A percentile compares a stretch with the other conserved stretches of the same genome.
Evolutionary conservation across 805 yeast genomes (phyloP).

Genomic region (Saturnispora halmiae): DNA sequence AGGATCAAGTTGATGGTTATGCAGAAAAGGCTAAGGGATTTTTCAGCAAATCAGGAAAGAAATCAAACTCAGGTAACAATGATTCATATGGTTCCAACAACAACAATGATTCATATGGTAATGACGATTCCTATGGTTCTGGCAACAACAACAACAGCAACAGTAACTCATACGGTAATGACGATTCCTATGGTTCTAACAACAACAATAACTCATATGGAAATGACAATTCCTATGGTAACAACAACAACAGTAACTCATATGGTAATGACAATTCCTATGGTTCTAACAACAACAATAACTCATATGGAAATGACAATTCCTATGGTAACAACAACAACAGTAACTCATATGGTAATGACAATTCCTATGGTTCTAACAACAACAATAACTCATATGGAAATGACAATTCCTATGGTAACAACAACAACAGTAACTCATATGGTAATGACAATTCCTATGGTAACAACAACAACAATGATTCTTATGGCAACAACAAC

Average conservation of each 20-base stretch:
- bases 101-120: constrained; percentile 21
- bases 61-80: constrained; percentile 21
- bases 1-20: constrained; percentile 19
- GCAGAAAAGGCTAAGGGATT: constrained; percentile 18
- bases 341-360: too few species aligned
- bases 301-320: too few species aligned
- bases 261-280: too few species aligned
- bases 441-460: constrained; percentile 24
- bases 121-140: constrained; percentile 20
- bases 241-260: too few species aligned
- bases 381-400: constrained; percentile 22
- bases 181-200: constrained; percentile 24
- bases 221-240: too few species aligned
- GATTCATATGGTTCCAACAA: constrained; percentile 12
- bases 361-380: too few species aligned
- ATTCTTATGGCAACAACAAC: constrained; percentile 15
- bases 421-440: constrained; percentile 19
- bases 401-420: constrained; percentile 20
- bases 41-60: constrained; percentile 18
- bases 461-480: constrained; percentile 17
- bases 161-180: constrained; percentile 17
- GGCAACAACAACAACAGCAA: constrained; percentile 12
- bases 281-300: too few species aligned
- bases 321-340: too few species aligned
- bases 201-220: constrained; percentile 18